Conservation (phyloP, 805 yeast genomes). For the Candida krabiensis region DNA sequence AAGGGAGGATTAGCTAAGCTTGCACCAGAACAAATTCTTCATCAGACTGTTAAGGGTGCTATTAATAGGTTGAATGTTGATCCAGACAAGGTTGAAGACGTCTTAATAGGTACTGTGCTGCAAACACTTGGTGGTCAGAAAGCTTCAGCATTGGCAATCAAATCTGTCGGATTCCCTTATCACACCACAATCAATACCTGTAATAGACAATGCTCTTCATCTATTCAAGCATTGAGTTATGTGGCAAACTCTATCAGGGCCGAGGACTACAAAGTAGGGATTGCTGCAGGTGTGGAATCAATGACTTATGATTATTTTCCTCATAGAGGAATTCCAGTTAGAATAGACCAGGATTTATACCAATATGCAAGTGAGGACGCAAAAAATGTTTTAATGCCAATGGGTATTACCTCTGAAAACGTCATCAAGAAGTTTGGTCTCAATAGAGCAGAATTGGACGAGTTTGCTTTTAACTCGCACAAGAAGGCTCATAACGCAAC, state of each 20-base stretch:
- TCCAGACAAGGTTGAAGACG: slow-evolving; percentile 32
- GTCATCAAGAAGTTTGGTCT: slow-evolving; percentile 28
- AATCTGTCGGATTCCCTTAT: slow-evolving; percentile 34
- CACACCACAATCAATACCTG: slow-evolving; percentile 36
- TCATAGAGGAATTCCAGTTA: slow-evolving; percentile 37
- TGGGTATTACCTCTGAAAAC: slow-evolving; percentile 34
- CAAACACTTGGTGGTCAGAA: slow-evolving; percentile 41
- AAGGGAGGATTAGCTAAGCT: slow-evolving; percentile 38
- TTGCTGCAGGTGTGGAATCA: slow-evolving; percentile 45
- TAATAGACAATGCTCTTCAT: slow-evolving; percentile 41
- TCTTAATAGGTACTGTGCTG: slow-evolving; percentile 38
- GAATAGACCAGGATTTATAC: slow-evolving; percentile 29
- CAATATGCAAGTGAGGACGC: slow-evolving; percentile 32
- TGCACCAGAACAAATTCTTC: slow-evolving; percentile 37
- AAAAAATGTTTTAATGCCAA: slow-evolving; percentile 33
- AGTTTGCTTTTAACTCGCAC: slow-evolving; percentile 30
- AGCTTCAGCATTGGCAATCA: slow-evolving; percentile 37
- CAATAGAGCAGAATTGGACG: slow-evolving; percentile 28
- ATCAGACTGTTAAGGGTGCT: slow-evolving; percentile 32
- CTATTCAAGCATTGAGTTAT: slow-evolving; percentile 38
- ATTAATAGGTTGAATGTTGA: slow-evolving; percentile 26
- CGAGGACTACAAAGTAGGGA: slow-evolving; percentile 34
- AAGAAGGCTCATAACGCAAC: slow-evolving; percentile 27
- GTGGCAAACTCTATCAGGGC: slow-evolving; percentile 32
- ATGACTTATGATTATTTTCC: slow-evolving; percentile 43